Conservation (phyloP, 768 basidiomycete species). For the Mycena vitilis region DNA sequence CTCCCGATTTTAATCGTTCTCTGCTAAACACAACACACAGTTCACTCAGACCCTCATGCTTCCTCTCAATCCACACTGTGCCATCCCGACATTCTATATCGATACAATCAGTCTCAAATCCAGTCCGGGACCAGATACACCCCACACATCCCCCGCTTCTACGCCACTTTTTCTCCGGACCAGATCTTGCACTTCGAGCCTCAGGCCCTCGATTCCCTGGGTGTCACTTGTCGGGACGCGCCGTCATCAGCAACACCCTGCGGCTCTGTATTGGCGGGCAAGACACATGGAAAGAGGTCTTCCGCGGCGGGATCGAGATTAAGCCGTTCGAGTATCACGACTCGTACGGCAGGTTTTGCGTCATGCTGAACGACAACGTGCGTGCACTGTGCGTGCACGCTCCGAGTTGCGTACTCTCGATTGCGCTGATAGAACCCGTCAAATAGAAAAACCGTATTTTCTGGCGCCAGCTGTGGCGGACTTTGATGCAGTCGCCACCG, state of each 20-base stretch:
- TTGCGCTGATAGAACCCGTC: too few species aligned
- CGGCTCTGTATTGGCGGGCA: constrained; percentile 72
- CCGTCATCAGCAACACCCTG: constrained; percentile 39
- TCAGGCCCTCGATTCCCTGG: constrained; percentile 60
- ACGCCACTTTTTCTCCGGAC: constrained; percentile 66
- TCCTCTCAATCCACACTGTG: constrained; percentile 67
- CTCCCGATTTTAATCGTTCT: constrained; percentile 61
- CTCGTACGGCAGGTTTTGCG: constrained; percentile 68
- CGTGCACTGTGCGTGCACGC: too few species aligned
- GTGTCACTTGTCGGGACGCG: constrained; percentile 62
- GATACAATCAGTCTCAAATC: constrained; percentile 80
- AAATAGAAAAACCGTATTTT: constrained; percentile 81
- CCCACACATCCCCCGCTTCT: constrained; percentile 88
- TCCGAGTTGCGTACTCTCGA: too few species aligned
- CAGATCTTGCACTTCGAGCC: constrained; percentile 65
- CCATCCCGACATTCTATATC: not conserved
- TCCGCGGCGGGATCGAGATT: constrained; percentile 81
- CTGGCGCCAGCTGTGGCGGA: constrained; percentile 83
- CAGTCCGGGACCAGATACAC: constrained; percentile 79
- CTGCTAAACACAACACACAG: constrained; percentile 66
- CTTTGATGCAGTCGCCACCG: constrained; percentile 59
- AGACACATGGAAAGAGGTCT: constrained; percentile 71
- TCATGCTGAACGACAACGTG: constrained; percentile 79
- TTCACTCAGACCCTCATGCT: constrained; percentile 86
- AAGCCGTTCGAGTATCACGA: constrained; percentile 68